These are phyloP conservation scores for Cubamyces lactineus DNA, from an alignment of 768 basidiomycete species.

Conservation along the genomic window DNA sequence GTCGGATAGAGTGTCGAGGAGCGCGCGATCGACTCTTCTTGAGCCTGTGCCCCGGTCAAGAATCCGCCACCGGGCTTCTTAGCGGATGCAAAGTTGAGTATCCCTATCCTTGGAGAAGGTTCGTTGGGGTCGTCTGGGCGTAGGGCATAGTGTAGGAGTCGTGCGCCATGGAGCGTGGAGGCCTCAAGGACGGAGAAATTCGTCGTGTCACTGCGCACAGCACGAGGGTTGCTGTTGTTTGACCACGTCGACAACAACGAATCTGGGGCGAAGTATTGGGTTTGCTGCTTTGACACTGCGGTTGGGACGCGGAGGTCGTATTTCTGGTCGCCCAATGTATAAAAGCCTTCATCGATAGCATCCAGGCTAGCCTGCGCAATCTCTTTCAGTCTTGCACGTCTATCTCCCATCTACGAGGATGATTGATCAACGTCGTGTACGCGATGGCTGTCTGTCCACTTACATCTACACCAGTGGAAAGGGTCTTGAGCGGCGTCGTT, in stretches of 20 bases:
- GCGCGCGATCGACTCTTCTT: slow-evolving; percentile 81
- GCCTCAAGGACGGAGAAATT: slow-evolving; percentile 59
- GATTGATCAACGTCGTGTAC: neutral
- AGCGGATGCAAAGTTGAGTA: slow-evolving; percentile 80
- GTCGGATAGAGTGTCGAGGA: slow-evolving; percentile 71
- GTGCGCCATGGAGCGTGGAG: slow-evolving; percentile 65
- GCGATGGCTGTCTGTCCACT: too few relatives aligned
- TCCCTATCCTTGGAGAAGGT: slow-evolving; percentile 47
- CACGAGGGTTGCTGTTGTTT: slow-evolving; percentile 17
- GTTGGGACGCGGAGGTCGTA: slow-evolving; percentile 42
- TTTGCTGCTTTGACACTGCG: slow-evolving; percentile 43
- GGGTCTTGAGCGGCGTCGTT: too few relatives aligned
- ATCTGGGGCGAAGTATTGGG: slow-evolving; percentile 57
- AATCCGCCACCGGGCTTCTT: slow-evolving; percentile 80
- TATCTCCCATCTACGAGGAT: neutral
- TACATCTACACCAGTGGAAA: too few relatives aligned
- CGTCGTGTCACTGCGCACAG: slow-evolving; percentile 1
- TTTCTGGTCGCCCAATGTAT: slow-evolving; percentile 33
- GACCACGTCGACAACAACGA: slow-evolving; percentile 53
- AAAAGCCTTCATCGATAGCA: slow-evolving; percentile 51
- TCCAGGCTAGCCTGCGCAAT: slow-evolving; percentile 57
- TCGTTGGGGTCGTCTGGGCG: slow-evolving; percentile 19
- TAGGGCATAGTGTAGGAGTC: slow-evolving; percentile 37
- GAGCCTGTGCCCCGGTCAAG: slow-evolving; percentile 69
- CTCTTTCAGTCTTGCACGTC: slow-evolving; percentile 22